Conservation (phyloP, 163 green algal species). For the Botryococcus braunii region DNA sequence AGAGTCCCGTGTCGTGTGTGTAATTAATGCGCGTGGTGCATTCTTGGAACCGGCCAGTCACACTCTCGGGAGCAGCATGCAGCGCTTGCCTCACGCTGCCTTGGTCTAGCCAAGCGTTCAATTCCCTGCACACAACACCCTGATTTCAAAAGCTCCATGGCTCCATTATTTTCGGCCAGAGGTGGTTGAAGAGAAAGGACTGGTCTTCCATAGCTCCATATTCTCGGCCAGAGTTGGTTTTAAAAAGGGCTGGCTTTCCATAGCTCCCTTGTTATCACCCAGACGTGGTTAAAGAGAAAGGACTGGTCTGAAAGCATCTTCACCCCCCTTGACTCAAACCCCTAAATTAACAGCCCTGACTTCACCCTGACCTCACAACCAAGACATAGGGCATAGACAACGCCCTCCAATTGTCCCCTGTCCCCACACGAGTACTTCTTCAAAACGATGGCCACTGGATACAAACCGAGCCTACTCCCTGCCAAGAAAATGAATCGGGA, state of each 20-base stretch:
- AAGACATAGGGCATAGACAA: too few species aligned
- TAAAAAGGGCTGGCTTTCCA: too few species aligned
- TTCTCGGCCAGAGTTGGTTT: too few species aligned
- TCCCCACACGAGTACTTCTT: too few species aligned
- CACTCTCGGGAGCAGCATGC: constrained; percentile 38
- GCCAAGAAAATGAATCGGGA: too few species aligned
- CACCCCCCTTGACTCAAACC: too few species aligned
- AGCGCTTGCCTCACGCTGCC: constrained; percentile 42
- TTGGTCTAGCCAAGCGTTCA: constrained; percentile 41
- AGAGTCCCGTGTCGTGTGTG: constrained; percentile 30
- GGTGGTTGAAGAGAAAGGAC: neutral
- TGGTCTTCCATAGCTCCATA: too few species aligned
- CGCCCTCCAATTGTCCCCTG: too few species aligned
- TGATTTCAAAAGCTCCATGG: neutral
- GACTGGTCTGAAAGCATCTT: neutral
- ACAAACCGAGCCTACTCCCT: too few species aligned
- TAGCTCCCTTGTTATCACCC: neutral
- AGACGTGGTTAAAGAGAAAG: neutral
- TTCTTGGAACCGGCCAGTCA: constrained; percentile 44
- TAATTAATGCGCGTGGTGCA: constrained; percentile 66
- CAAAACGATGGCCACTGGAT: too few species aligned
- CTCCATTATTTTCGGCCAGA: neutral
- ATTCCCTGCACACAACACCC: constrained; percentile 13
- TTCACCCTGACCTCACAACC: too few species aligned
- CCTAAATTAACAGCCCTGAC: too few species aligned